Evolutionary conservation across 495 filamentous ascomycete genomes (phyloP).

Genomic region (Hypoxylon lienhwacheense): DNA sequence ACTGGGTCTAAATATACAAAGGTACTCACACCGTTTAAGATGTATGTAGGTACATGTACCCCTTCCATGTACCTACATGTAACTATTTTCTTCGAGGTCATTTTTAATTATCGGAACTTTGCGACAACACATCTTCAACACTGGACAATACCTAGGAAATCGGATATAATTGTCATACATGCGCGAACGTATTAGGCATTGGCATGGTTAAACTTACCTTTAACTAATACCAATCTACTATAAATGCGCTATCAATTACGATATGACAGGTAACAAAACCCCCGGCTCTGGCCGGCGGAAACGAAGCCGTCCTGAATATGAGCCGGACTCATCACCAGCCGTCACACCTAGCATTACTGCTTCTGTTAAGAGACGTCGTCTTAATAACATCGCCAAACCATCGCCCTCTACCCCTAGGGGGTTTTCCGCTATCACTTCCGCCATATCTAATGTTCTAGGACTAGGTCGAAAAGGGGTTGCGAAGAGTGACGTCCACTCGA

Average conservation of each 20-base stretch:
- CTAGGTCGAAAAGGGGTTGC: slow-evolving; percentile 7
- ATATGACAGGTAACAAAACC: slow-evolving; percentile 30
- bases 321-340: slow-evolving; percentile 27
- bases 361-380: slow-evolving; percentile 40
- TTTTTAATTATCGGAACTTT: slow-evolving; percentile 6
- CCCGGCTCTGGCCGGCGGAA: slow-evolving; percentile 34
- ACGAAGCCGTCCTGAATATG: slow-evolving; percentile 31
- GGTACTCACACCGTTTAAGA: too few relatives aligned
- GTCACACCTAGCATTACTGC: slow-evolving; percentile 21
- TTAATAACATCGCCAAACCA: slow-evolving; percentile 25
- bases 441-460: slow-evolving; percentile 25
- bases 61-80: too few relatives aligned
- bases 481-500: not conserved
- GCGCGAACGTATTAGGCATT: not conserved
- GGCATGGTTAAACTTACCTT: slow-evolving; percentile 2
- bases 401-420: slow-evolving; percentile 31
- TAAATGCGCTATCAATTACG: not conserved
- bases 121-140: not conserved
- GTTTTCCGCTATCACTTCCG: slow-evolving; percentile 31
- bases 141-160: not conserved
- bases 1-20: too few relatives aligned
- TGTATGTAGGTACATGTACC: too few relatives aligned
- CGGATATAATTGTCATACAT: not conserved
- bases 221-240: slow-evolving; percentile 5
- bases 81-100: not conserved